These are phyloP conservation scores for Medakamo hakoo DNA, from an alignment of 139 green algal species.

Conservation along the genomic window DNA sequence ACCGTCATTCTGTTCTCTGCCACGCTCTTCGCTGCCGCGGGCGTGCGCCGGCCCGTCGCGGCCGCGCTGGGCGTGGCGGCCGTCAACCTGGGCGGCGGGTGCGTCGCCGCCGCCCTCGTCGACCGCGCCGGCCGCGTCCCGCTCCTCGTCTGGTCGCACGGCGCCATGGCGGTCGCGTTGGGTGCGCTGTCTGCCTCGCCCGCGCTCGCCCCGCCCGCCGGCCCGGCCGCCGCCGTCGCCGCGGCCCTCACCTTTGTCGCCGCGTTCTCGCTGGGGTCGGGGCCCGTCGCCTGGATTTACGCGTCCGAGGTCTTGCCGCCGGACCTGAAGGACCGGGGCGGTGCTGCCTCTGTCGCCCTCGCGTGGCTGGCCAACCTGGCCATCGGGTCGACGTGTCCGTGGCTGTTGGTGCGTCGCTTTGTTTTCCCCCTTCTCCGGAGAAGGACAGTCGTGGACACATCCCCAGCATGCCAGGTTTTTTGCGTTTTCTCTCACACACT, in stretches of 20 bases:
- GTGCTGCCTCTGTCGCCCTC: background rate
- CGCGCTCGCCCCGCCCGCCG: constrained; percentile 3
- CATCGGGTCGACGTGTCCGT: background rate
- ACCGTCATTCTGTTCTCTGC: constrained; percentile 57
- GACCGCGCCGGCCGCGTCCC: constrained; percentile 25
- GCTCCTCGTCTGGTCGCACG: constrained; percentile 40
- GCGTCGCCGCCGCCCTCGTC: constrained; percentile 23
- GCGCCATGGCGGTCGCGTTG: constrained; percentile 41
- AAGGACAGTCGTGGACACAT: too few species aligned
- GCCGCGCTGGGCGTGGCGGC: constrained; percentile 39
- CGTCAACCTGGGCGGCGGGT: constrained; percentile 39
- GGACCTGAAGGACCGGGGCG: constrained; percentile 43
- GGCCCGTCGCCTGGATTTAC: constrained; percentile 60
- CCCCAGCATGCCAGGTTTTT: constrained; percentile 18
- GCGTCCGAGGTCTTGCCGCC: constrained; percentile 51
- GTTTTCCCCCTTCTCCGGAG: too few species aligned
- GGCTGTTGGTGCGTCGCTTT: background rate
- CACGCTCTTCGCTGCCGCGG: constrained; percentile 42
- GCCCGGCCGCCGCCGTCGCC: constrained; percentile 9
- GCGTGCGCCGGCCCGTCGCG: constrained; percentile 35
- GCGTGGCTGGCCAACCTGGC: background rate
- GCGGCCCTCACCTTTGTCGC: constrained; percentile 38
- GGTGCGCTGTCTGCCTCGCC: constrained; percentile 12
- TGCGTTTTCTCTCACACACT: constrained; percentile 27
- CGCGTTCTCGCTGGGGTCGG: constrained; percentile 50